Conservation (phyloP, 75 land plant genomes). For the Sequoiadendron giganteum region DNA sequence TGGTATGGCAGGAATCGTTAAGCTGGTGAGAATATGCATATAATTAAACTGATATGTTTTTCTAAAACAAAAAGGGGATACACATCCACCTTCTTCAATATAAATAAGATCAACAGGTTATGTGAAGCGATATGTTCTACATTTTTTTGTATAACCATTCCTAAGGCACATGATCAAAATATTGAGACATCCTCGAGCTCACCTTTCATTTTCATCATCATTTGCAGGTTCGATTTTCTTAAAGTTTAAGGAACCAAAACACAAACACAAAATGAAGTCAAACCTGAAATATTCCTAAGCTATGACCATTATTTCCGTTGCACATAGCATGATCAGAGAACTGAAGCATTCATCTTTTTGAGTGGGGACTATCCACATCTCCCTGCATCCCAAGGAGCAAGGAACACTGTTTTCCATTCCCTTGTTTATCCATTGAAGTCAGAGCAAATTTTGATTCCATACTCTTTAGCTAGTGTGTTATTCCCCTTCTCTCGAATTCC, state of each 20-base stretch:
- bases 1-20: not conserved
- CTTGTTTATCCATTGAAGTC: too few relatives aligned
- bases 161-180: not conserved
- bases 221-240: not conserved
- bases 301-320: not conserved
- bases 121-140: not conserved
- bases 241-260: not conserved
- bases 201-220: not conserved
- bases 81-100: not conserved
- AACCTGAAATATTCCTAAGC: not conserved
- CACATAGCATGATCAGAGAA: not conserved
- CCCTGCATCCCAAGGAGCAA: not conserved
- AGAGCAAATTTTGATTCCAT: too few relatives aligned
- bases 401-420: not conserved
- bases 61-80: not conserved
- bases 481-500: too few relatives aligned
- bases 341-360: slow-evolving; percentile 5
- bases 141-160: not conserved
- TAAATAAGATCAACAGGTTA: not conserved
- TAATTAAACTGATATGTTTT: not conserved
- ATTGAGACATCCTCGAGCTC: not conserved
- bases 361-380: not conserved
- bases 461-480: too few relatives aligned
- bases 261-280: not conserved
- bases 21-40: not conserved